Conservation (phyloP, 176 grass and related monocot species). For the Oryza glumipatula region DNA sequence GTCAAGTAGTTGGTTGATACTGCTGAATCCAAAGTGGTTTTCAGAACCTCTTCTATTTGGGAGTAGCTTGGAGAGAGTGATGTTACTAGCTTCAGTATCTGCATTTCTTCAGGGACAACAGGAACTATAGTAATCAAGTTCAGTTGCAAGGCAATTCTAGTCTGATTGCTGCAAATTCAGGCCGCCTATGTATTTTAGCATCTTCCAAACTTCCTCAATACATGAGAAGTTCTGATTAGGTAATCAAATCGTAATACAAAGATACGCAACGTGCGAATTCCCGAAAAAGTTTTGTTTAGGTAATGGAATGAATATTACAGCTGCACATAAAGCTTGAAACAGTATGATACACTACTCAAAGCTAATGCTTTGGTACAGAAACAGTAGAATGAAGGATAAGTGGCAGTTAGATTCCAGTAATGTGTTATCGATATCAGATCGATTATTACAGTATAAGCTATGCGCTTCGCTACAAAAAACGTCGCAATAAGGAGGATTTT, state of each 20-base stretch:
- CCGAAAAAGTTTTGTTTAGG: not conserved
- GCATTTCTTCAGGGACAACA: not conserved
- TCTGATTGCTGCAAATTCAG: not conserved
- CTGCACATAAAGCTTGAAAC: not conserved
- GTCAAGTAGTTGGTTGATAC: not conserved
- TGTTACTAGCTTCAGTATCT: not conserved
- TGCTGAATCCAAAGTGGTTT: not conserved
- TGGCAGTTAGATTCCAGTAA: conserved; percentile 19
- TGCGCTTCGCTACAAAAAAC: not conserved
- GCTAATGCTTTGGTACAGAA: not conserved
- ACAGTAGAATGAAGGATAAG: not conserved
- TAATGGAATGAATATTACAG: not conserved
- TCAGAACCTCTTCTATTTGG: not conserved
- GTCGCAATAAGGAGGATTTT: not conserved
- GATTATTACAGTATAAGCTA: not conserved
- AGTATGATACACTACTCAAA: not conserved
- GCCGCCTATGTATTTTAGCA: not conserved
- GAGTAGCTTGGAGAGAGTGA: not conserved
- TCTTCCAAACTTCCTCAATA: not conserved
- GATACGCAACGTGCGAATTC: too few species aligned
- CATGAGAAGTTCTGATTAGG: not conserved
- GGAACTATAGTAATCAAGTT: not conserved
- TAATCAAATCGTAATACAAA: not conserved
- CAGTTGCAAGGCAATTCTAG: not conserved
- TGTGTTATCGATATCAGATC: not conserved